Percentiles rank a stretch among this genome's conserved stretches.
Evolutionary conservation across 768 basidiomycete genomes (phyloP).

Genomic region (Tylopilus balloui): DNA sequence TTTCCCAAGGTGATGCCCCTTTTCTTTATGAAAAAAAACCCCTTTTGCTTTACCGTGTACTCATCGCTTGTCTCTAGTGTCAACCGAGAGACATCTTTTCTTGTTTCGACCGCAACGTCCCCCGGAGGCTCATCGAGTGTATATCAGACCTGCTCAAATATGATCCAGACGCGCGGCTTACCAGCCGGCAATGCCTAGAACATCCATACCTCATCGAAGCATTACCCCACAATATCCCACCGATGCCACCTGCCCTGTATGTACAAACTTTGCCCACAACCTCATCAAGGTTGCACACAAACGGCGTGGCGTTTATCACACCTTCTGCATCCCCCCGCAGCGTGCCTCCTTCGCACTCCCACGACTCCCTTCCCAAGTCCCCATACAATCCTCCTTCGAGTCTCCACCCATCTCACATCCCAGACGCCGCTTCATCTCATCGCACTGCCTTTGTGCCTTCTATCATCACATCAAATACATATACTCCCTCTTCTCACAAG

Average conservation of each 20-base stretch:
- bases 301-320: conserved; percentile 35
- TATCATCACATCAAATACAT: conserved; percentile 27
- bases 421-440: conserved; percentile 48
- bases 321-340: conserved; percentile 41
- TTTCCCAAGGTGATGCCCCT: conserved; percentile 72
- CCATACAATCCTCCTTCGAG: conserved; percentile 37
- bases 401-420: conserved; percentile 39
- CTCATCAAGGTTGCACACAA: conserved; percentile 35
- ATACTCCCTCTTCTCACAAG: conserved; percentile 31
- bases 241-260: conserved; percentile 51
- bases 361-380: conserved; percentile 38
- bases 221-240: conserved; percentile 58
- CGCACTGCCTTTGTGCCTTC: conserved; percentile 50
- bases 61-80: conserved; percentile 39
- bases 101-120: conserved; percentile 76
- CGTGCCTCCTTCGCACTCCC: conserved; percentile 48
- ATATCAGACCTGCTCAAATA: conserved; percentile 90
- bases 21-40: background rate
- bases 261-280: conserved; percentile 36
- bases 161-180: conserved; percentile 83
- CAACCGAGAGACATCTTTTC: conserved; percentile 62
- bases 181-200: conserved; percentile 80
- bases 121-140: conserved; percentile 80
- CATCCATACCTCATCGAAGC: conserved; percentile 89
- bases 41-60: background rate